Evolutionary conservation across 164 flowering plant genomes (phyloP).

Genomic region (grape (Vitis vinifera)): ASM3070453v1 NC_081816.1:12165501-12166000

Average conservation of each 20-base stretch:
- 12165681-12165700: neutral
- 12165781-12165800: neutral
- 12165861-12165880: conserved; percentile 1
- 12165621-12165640: neutral
- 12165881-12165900: conserved; percentile 6
- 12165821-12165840: conserved; percentile 10
- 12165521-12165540: conserved; percentile 5
- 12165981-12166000: conserved; percentile 20
- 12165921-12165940: conserved; percentile 5
- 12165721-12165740: neutral
- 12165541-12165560: conserved; percentile 1
- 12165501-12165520: conserved; percentile 5
- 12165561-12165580: conserved; percentile 1
- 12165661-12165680: neutral
- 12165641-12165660: neutral
- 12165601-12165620: neutral
- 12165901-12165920: conserved; percentile 18
- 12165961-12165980: conserved; percentile 35
- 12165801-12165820: neutral
- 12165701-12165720: neutral
- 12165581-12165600: neutral
- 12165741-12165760: neutral
- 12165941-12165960: conserved; percentile 17
- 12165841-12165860: neutral
- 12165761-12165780: neutral